phyloP scores from a whole-genome alignment of 2,329 filamentous ascomycete genomes.

The Colletotrichum eremochloae region DNA sequence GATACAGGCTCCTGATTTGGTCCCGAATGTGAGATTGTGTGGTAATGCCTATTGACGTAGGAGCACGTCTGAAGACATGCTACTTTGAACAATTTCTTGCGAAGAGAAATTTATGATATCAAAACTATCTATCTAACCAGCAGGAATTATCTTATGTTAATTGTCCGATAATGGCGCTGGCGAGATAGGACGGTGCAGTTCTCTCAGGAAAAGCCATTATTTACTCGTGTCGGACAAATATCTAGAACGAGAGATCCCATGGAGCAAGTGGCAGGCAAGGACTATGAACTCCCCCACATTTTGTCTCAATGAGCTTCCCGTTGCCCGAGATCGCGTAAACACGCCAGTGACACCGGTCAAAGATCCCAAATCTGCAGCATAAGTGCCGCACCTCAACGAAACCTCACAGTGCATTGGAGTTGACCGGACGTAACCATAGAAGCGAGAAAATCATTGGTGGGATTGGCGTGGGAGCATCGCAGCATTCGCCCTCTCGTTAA shows the following conservation, averaged over 20 bases:
- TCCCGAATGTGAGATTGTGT: no score
- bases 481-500: conserved; percentile 4
- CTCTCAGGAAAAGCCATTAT: no score
- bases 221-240: not conserved
- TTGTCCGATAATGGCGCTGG: no score
- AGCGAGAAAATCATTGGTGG: conserved; percentile 28
- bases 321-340: conserved; percentile 11
- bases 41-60: no score
- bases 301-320: conserved; percentile 1
- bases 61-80: not conserved
- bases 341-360: conserved; percentile 2
- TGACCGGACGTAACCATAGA: not conserved
- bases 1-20: no score
- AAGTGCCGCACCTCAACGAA: not conserved
- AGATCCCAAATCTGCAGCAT: conserved; percentile 11
- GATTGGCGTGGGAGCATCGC: conserved; percentile 28
- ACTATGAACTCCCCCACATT: conserved; percentile 22
- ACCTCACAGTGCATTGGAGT: not conserved
- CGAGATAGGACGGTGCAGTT: not conserved
- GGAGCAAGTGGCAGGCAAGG: conserved; percentile 17
- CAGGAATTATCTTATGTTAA: not conserved
- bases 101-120: not conserved
- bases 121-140: not conserved
- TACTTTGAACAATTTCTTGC: no score
- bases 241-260: conserved; percentile 24